A percentile compares a stretch with the other conserved stretches of the same genome.
Conservation (phyloP, 805 yeast species). For the Candida parachauliodes region DNA sequence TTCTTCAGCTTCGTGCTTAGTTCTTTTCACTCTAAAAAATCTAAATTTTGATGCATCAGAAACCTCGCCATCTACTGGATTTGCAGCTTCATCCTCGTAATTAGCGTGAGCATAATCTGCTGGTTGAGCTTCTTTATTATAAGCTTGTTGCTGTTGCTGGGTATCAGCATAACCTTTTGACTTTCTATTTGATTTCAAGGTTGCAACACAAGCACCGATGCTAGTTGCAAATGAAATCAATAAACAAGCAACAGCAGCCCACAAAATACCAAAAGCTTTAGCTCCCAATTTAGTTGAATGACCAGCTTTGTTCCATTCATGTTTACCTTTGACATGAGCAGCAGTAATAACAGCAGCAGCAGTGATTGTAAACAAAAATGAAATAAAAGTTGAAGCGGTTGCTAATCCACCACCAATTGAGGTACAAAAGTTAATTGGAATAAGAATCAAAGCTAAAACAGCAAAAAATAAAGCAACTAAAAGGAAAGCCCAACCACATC, state of each 20-base stretch:
- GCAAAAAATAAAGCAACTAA: constrained; percentile 61
- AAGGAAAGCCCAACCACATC: constrained; percentile 34
- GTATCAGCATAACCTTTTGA: not conserved
- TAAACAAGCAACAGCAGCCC: constrained; percentile 43
- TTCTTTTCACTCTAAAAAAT: constrained; percentile 12
- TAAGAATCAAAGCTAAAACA: constrained; percentile 30
- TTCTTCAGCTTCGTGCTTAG: constrained; percentile 7
- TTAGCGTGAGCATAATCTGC: constrained; percentile 3
- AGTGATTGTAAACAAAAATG: constrained; percentile 42
- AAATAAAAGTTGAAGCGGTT: constrained; percentile 10
- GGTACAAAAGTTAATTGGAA: constrained; percentile 8
- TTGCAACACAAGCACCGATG: constrained; percentile 8
- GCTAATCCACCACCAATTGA: constrained; percentile 6
- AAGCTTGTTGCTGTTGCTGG: not conserved
- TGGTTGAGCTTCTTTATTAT: constrained; percentile 2
- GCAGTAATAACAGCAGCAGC: constrained; percentile 53
- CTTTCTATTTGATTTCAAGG: constrained; percentile 1
- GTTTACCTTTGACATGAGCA: constrained; percentile 51
- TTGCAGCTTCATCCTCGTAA: constrained; percentile 5
- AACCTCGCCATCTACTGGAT: constrained; percentile 2
- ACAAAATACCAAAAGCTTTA: constrained; percentile 55
- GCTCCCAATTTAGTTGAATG: constrained; percentile 42
- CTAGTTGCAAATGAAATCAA: constrained; percentile 11
- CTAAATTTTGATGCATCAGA: constrained; percentile 10
- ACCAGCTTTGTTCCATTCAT: constrained; percentile 44